These are phyloP conservation scores for Stephanodiscus minutulus DNA, from an alignment of 108 stramenopile species.

Conservation along the genomic window DNA sequence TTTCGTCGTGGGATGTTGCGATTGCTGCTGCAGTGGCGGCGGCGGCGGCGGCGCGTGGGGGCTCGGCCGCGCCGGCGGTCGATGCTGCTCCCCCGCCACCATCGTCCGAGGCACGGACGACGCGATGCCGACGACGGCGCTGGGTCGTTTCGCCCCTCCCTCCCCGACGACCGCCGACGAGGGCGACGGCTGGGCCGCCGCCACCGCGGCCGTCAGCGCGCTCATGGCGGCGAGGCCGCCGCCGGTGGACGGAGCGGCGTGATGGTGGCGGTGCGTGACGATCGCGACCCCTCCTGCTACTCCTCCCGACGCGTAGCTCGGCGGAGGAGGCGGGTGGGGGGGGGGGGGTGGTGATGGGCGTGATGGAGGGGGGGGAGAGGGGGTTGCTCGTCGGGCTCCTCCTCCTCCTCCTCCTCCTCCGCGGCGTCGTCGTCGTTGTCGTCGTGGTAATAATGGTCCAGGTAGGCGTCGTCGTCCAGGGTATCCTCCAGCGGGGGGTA, in stretches of 20 bases:
- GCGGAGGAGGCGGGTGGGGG: not conserved
- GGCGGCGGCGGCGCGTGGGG: not conserved
- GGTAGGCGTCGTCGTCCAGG: not conserved
- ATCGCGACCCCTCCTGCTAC: not conserved
- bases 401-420: too few relatives aligned
- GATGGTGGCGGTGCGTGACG: not conserved
- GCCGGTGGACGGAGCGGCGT: not conserved
- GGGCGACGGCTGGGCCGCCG: not conserved
- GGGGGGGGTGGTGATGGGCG: not conserved
- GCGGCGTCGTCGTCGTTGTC: not conserved
- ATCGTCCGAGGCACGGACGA: not conserved
- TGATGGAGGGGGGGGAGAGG: not conserved
- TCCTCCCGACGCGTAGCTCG: not conserved
- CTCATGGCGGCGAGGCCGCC: slow-evolving; percentile 5
- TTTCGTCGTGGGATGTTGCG: not conserved
- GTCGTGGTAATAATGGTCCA: not conserved
- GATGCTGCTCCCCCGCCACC: not conserved
- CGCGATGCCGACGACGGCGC: not conserved
- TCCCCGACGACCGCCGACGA: not conserved
- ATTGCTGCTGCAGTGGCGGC: not conserved
- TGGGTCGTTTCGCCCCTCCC: too few relatives aligned
- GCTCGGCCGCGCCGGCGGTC: not conserved
- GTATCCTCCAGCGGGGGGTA: slow-evolving; percentile 4
- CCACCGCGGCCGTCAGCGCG: slow-evolving; percentile 14
- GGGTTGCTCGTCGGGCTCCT: not conserved